Evolutionary conservation across 345 rosid genomes (phyloP), one percentile per base, ranked within the genome.

Genomic region (Microthlaspi erraticum): DNA sequence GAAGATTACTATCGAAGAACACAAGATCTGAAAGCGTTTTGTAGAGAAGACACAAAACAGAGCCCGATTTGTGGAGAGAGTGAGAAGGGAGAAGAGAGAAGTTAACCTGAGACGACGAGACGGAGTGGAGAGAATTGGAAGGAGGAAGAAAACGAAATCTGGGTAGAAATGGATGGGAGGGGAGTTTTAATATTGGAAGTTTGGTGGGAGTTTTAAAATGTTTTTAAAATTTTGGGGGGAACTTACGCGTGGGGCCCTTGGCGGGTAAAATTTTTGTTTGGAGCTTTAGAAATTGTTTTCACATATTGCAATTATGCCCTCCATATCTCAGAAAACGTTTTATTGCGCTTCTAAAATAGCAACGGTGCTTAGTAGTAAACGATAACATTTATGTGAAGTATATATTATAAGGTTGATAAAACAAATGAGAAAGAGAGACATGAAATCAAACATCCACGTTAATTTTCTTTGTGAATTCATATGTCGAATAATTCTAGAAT

Each of bases 121-220:
- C 19, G 2, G 46, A 18, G 17, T 10, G 20, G 29, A 46, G 57
- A 69, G 57, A 46, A 14, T 45, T 45, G 37, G 33, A 38, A 57
- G 44, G 4, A 10, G 3, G 32, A 37, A 55, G 34, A 6, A 18
- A 31, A 5, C 60, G 32, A 46, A 66, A 58, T 73, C 60, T 42
- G 44, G 71, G 3, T 6, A n/a, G 59, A 13, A 31, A 2, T 16
- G 50, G 18, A 66, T 38, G 11, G 72, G 72, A 50, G 49, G 20
- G 1, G 55, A 55, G 34, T 49, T 66, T 64, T 41, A 31, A 66
- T 42, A 38, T 42, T 50, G 13, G 4, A 73, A 66, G 46, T 59
- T 74, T 59, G 78, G 78, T 66, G 78, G 78, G 73, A 66, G 23
- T 74, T 74, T 73, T 66, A 3, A 51, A 65, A 41, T 66, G 59